phyloP scores from a whole-genome alignment of 1,284 basidiomycete species.

The Boletus albobrunnescens region DNA sequence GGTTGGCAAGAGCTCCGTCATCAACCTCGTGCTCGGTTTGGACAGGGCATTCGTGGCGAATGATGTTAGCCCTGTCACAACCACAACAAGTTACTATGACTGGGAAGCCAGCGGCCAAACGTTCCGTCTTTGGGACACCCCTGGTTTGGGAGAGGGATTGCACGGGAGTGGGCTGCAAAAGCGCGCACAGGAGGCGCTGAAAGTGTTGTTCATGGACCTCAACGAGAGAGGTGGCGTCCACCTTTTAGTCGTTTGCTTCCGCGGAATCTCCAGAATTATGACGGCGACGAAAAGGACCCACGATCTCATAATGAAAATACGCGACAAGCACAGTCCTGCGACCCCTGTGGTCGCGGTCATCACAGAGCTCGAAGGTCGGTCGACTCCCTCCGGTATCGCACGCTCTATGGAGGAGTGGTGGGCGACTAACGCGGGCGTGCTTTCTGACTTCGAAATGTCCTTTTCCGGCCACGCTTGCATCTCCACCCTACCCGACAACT shows the following conservation, averaged over 20 bases:
- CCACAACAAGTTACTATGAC: constrained; percentile 13
- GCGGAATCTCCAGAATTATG: constrained; percentile 19
- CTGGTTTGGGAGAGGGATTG: constrained; percentile 20
- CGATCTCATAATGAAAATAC: constrained; percentile 20
- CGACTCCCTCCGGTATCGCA: constrained; percentile 4
- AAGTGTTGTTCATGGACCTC: constrained; percentile 22
- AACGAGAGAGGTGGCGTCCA: constrained; percentile 26
- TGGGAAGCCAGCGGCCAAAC: constrained; percentile 13
- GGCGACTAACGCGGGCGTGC: constrained; percentile 14
- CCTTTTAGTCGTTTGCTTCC: constrained; percentile 30
- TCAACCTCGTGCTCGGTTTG: constrained; percentile 27
- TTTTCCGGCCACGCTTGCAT: constrained; percentile 25
- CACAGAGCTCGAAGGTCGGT: constrained; percentile 31
- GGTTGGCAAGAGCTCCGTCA: constrained; percentile 29
- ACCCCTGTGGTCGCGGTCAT: constrained; percentile 30
- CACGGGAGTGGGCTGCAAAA: constrained; percentile 15
- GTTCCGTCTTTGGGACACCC: constrained; percentile 26
- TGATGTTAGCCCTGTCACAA: constrained; percentile 24
- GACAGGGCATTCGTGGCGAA: constrained; percentile 19
- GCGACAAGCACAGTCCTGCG: constrained; percentile 13
- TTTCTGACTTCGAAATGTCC: constrained; percentile 15
- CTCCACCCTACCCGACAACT: constrained; percentile 25
- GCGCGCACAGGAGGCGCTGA: constrained; percentile 20
- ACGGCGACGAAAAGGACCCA: constrained; percentile 22
- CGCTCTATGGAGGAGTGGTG: constrained; percentile 34